Percentiles rank a stretch among this genome's conserved stretches.
phyloP scores from a whole-genome alignment of 1,284 basidiomycete species.

The Dichomitus squalens region DNA sequence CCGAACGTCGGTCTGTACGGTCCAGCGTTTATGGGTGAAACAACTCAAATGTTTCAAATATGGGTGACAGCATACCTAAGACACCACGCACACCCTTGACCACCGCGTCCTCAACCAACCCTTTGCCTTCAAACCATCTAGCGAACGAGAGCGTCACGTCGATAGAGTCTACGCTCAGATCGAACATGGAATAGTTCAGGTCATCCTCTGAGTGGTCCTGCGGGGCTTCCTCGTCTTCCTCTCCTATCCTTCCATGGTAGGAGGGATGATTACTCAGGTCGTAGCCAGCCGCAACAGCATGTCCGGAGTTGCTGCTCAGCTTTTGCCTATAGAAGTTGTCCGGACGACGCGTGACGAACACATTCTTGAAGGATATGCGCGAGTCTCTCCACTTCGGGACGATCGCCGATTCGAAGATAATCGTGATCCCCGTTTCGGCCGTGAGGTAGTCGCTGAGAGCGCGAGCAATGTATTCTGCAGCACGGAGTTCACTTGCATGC shows the following conservation, averaged over 20 bases:
- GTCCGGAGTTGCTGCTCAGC: slow-evolving; percentile 35
- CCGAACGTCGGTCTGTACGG: slow-evolving; percentile 80
- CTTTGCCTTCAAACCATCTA: slow-evolving; percentile 96
- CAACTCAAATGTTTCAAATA: slow-evolving; percentile 9
- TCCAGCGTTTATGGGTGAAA: background rate
- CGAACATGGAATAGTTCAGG: slow-evolving; percentile 84
- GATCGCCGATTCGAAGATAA: slow-evolving; percentile 97
- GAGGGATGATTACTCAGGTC: slow-evolving; percentile 77
- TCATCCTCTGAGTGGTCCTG: slow-evolving; percentile 46
- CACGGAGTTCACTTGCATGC: background rate
- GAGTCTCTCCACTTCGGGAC: slow-evolving; percentile 98
- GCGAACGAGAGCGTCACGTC: slow-evolving; percentile 95
- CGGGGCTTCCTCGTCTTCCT: slow-evolving; percentile 42
- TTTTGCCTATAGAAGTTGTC: slow-evolving; percentile 22
- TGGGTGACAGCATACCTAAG: slow-evolving; percentile 67
- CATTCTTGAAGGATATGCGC: slow-evolving; percentile 94
- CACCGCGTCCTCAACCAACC: slow-evolving; percentile 88
- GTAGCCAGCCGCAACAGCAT: slow-evolving; percentile 66
- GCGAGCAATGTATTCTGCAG: slow-evolving; percentile 82
- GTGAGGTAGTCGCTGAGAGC: slow-evolving; percentile 94
- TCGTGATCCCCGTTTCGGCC: slow-evolving; percentile 88
- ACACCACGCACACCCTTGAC: slow-evolving; percentile 95
- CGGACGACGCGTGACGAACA: slow-evolving; percentile 89
- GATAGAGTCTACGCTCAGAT: slow-evolving; percentile 90
- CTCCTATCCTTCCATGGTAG: slow-evolving; percentile 56